Conservation (phyloP, 768 basidiomycete genomes). For the Lactarius psammicola region DNA sequence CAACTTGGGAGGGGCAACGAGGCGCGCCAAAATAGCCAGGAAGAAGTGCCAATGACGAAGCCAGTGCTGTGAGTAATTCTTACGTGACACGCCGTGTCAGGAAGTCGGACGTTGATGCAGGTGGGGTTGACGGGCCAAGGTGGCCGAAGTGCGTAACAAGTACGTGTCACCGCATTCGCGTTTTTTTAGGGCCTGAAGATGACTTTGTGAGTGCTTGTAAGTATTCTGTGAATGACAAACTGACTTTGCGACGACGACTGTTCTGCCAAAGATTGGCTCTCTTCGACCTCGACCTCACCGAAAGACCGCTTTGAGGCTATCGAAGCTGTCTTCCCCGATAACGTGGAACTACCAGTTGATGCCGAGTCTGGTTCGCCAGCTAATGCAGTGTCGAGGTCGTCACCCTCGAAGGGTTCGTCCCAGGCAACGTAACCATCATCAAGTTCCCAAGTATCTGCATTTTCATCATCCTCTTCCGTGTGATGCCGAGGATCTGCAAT, state of each 20-base stretch:
- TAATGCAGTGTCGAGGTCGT: constrained; percentile 13
- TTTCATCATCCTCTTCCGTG: constrained; percentile 15
- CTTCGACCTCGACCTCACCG: constrained; percentile 17
- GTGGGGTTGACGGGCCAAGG: background rate
- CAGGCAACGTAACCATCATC: constrained; percentile 21
- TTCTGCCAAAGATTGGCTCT: background rate
- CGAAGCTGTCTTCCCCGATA: constrained; percentile 17
- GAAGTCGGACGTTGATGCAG: background rate
- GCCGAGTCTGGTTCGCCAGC: constrained; percentile 19
- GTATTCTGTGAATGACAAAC: background rate
- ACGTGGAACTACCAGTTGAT: constrained; percentile 22
- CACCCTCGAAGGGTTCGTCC: constrained; percentile 16
- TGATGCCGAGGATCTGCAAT: background rate
- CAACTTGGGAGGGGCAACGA: background rate
- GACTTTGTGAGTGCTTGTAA: background rate
- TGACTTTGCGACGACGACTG: constrained; percentile 20
- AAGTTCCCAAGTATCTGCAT: constrained; percentile 24
- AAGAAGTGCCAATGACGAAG: background rate
- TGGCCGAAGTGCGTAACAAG: background rate
- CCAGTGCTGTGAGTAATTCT: constrained; percentile 3
- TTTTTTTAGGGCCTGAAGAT: constrained; percentile 19
- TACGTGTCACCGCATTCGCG: constrained; percentile 17
- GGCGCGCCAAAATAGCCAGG: constrained; percentile 2
- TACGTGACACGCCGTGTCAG: constrained; percentile 1
- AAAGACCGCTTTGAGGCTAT: constrained; percentile 22